phyloP scores from a whole-genome alignment of 257 asterid genomes.

The Anisodus tanguticus region DNA sequence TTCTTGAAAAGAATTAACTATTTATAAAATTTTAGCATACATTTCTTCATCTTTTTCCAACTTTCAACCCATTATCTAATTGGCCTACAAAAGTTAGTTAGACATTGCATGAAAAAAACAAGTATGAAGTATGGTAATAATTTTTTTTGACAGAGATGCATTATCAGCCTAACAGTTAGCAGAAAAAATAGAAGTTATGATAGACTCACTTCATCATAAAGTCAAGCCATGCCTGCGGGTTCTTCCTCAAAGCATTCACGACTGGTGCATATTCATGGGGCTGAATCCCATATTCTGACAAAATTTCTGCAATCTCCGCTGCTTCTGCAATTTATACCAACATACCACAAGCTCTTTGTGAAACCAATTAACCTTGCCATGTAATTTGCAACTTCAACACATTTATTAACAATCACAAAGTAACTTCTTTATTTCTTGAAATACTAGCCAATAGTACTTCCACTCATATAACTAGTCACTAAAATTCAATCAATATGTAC shows the following conservation, averaged over 20 bases:
- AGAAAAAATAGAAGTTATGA: not conserved
- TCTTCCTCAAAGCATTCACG: constrained; percentile 83
- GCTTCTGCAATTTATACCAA: constrained; percentile 66
- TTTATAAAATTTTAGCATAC: not conserved
- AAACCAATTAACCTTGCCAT: not conserved
- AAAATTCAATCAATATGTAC: not conserved
- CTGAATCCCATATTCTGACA: constrained; percentile 75
- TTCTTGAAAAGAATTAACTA: not conserved
- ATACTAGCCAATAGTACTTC: not conserved
- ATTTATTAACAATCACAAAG: not conserved
- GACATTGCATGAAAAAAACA: not conserved
- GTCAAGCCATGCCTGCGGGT: constrained; percentile 95
- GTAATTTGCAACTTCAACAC: not conserved
- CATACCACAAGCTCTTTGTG: not conserved
- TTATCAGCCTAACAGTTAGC: not conserved
- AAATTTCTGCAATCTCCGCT: constrained; percentile 95
- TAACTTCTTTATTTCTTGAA: not conserved
- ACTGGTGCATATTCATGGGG: constrained; percentile 83
- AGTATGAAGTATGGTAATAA: not conserved
- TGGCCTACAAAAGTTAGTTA: not conserved
- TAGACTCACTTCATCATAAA: constrained; percentile 90
- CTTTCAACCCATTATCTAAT: not conserved
- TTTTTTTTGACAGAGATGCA: not conserved
- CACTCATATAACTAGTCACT: not conserved
- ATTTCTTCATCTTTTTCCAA: not conserved